phyloP scores from a whole-genome alignment of 2,329 filamentous ascomycete genomes.

The Aureobasidium sp. region DNA sequence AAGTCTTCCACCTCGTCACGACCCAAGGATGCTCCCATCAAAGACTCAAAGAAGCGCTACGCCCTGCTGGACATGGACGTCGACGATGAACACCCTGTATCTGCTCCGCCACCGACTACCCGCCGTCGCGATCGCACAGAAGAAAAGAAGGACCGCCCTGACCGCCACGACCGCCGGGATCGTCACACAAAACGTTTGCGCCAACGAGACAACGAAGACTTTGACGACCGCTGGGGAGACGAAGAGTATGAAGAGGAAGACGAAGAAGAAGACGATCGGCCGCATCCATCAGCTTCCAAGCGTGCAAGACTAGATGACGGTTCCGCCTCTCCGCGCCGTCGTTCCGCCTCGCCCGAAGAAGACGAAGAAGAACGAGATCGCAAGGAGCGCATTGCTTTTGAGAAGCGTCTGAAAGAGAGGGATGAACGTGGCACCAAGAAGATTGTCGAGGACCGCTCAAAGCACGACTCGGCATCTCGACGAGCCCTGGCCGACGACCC shows the following conservation, averaged over 20 bases:
- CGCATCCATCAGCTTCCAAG: slow-evolving; percentile 62
- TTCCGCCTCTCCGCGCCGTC: slow-evolving; percentile 23
- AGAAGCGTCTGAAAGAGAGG: slow-evolving; percentile 63
- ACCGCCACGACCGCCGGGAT: slow-evolving; percentile 12
- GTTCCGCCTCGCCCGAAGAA: slow-evolving; percentile 21
- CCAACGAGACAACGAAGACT: slow-evolving; percentile 45
- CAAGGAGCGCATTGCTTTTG: slow-evolving; percentile 69
- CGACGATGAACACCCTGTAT: slow-evolving; percentile 17
- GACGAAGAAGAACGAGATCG: slow-evolving; percentile 50
- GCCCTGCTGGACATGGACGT: slow-evolving; percentile 45
- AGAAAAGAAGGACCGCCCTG: slow-evolving; percentile 28
- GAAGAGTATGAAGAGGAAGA: slow-evolving; percentile 51
- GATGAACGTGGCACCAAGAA: slow-evolving; percentile 64
- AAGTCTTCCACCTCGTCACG: slow-evolving; percentile 10
- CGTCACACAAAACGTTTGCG: slow-evolving; percentile 38
- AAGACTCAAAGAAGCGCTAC: slow-evolving; percentile 41
- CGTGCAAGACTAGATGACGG: slow-evolving; percentile 58
- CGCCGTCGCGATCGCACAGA: slow-evolving; percentile 29
- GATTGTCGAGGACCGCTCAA: slow-evolving; percentile 45
- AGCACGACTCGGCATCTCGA: slow-evolving; percentile 48
- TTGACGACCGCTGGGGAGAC: slow-evolving; percentile 75
- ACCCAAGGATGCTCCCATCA: slow-evolving; percentile 19
- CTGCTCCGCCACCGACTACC: slow-evolving; percentile 15
- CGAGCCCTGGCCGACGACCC: slow-evolving; percentile 59
- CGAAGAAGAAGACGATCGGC: slow-evolving; percentile 43